A percentile compares a stretch with the other conserved stretches of the same genome.
These are phyloP conservation scores for Scleroderma bovista DNA, from an alignment of 768 basidiomycete genomes.

Conservation along the genomic window DNA sequence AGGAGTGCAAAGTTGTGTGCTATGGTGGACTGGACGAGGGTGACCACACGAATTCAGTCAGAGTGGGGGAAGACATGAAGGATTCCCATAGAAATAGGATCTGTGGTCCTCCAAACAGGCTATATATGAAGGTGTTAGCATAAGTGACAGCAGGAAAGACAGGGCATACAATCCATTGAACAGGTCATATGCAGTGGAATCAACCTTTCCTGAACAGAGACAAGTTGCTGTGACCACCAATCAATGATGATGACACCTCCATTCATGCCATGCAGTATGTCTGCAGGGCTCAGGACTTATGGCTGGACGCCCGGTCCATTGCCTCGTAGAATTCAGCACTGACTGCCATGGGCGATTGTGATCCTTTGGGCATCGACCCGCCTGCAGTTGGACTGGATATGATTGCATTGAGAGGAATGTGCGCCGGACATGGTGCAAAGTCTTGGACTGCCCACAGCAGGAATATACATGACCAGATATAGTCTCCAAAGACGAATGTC, in stretches of 20 bases:
- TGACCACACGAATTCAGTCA: conserved; percentile 49
- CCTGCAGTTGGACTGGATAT: conserved; percentile 53
- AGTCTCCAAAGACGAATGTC: conserved; percentile 60
- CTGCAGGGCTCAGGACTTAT: conserved; percentile 30
- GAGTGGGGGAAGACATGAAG: conserved; percentile 43
- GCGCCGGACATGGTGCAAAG: conserved; percentile 44
- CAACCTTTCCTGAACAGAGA: conserved; percentile 33
- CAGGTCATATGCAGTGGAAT: conserved; percentile 33
- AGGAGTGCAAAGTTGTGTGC: conserved; percentile 43
- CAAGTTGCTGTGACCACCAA: conserved; percentile 46
- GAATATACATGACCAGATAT: conserved; percentile 51
- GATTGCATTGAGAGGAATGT: conserved; percentile 55
- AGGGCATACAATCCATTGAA: conserved; percentile 46
- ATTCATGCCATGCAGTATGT: conserved; percentile 33
- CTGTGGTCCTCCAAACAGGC: conserved; percentile 41
- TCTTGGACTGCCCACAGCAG: conserved; percentile 52
- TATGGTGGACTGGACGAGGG: conserved; percentile 46
- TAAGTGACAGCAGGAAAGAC: background rate
- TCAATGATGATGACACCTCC: conserved; percentile 41
- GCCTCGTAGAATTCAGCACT: conserved; percentile 47
- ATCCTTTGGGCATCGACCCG: conserved; percentile 29
- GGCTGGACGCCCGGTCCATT: conserved; percentile 27
- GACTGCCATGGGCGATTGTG: conserved; percentile 32
- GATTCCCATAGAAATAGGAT: conserved; percentile 39
- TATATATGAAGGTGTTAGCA: conserved; percentile 12